A percentile compares a stretch with the other conserved stretches of the same genome.
phyloP scores from a whole-genome alignment of 2,329 filamentous ascomycete genomes.

The Phyllachora maydis region DNA sequence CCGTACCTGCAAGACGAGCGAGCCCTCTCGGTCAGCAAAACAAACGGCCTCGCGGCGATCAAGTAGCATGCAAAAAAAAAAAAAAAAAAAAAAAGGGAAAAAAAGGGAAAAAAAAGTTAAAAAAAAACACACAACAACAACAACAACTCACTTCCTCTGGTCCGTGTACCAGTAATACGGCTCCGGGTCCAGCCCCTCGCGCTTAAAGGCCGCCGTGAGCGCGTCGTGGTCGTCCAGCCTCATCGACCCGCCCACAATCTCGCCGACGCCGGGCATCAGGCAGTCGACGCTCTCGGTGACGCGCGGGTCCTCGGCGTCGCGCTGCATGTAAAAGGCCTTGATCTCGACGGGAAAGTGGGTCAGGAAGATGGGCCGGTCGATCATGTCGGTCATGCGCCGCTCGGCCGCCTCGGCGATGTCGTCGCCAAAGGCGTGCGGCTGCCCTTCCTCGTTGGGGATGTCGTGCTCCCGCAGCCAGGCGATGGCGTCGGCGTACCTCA shows the following conservation, averaged over 20 bases:
- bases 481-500: constrained; percentile 89
- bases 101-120: constrained; percentile 1
- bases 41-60: too few species aligned
- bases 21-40: too few species aligned
- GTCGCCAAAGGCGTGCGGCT: constrained; percentile 81
- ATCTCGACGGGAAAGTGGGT: constrained; percentile 96
- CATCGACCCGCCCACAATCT: constrained; percentile 94
- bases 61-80: too few species aligned
- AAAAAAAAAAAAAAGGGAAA: too few species aligned
- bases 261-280: constrained; percentile 77
- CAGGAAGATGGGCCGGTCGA: constrained; percentile 87
- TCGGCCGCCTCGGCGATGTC: constrained; percentile 97
- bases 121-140: too few species aligned
- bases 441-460: constrained; percentile 66
- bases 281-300: constrained; percentile 86
- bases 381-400: constrained; percentile 88
- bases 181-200: constrained; percentile 64
- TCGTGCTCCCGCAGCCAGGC: constrained; percentile 81
- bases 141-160: constrained; percentile 71
- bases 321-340: constrained; percentile 99
- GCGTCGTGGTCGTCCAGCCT: constrained; percentile 85
- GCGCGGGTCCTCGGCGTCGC: constrained; percentile 53
- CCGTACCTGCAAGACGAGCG: constrained; percentile 79
- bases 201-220: constrained; percentile 70
- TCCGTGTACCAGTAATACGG: constrained; percentile 99